These are phyloP conservation scores for Penicillium fimorum DNA, from an alignment of 495 filamentous ascomycete species.

Conservation along the genomic window DNA sequence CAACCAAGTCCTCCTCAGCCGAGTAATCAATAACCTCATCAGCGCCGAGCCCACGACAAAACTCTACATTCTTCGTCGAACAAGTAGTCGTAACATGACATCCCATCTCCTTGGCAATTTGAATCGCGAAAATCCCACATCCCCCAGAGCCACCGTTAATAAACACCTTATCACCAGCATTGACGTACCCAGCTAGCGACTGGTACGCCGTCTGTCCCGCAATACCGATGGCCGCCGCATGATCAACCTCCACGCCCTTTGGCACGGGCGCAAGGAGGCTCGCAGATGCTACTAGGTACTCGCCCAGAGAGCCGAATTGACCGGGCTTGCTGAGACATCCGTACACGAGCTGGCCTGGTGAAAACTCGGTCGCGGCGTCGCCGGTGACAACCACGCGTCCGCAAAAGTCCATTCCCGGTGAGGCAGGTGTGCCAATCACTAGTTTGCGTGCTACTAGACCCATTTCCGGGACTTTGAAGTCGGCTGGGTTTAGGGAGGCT, in stretches of 20 bases:
- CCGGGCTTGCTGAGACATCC: constrained; percentile 41
- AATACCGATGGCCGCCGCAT: constrained; percentile 50
- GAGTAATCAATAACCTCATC: constrained; percentile 69
- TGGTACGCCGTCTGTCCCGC: constrained; percentile 60
- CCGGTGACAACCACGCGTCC: constrained; percentile 54
- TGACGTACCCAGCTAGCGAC: constrained; percentile 50
- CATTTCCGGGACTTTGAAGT: constrained; percentile 66
- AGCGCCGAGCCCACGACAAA: constrained; percentile 58
- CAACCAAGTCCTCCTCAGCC: constrained; percentile 40
- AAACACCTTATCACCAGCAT: constrained; percentile 55
- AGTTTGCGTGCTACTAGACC: constrained; percentile 34
- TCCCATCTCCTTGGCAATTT: constrained; percentile 61
- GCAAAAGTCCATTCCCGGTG: constrained; percentile 60
- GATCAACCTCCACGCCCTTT: constrained; percentile 47
- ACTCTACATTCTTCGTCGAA: constrained; percentile 53
- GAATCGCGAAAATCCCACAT: constrained; percentile 57
- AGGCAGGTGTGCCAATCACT: constrained; percentile 44
- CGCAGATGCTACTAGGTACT: constrained; percentile 43
- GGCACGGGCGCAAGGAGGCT: constrained; percentile 38
- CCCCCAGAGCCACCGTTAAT: constrained; percentile 68
- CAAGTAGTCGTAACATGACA: constrained; percentile 61
- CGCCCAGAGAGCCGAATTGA: constrained; percentile 49
- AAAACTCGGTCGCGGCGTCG: constrained; percentile 30
- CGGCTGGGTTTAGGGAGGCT: constrained; percentile 63
- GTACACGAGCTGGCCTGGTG: constrained; percentile 54